phyloP scores from a whole-genome alignment of 306 rosid genomes.

The Dalbergia cochinchinensis region DNA sequence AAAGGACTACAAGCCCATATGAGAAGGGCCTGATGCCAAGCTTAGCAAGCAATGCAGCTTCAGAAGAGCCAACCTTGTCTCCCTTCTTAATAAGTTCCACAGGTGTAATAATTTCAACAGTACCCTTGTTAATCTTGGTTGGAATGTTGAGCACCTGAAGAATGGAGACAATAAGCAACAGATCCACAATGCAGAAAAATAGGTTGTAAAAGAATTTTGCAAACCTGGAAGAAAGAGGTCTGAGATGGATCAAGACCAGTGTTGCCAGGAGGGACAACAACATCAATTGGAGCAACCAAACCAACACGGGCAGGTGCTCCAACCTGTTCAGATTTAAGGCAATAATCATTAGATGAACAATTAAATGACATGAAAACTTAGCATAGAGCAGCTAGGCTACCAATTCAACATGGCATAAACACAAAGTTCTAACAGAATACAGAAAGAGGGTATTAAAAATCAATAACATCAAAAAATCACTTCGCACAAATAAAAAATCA shows the following conservation, averaged over 20 bases:
- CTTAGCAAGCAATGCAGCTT: constrained; percentile 94
- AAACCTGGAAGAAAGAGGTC: constrained; percentile 96
- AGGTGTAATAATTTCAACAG: constrained; percentile 94
- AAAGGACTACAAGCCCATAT: constrained; percentile 77
- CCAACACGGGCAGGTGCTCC: constrained; percentile 99
- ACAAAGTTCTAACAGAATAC: not conserved
- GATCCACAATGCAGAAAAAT: too few species aligned
- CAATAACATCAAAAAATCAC: not conserved
- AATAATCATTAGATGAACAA: not conserved
- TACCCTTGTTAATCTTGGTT: constrained; percentile 94
- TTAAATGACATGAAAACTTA: not conserved
- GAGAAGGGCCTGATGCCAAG: constrained; percentile 95
- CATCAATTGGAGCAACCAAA: constrained; percentile 95
- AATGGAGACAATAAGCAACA: not conserved
- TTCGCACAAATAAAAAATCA: not conserved
- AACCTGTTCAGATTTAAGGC: constrained; percentile 51
- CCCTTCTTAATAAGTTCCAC: constrained; percentile 96
- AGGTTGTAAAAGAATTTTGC: constrained; percentile 19
- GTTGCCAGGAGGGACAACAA: constrained; percentile 92
- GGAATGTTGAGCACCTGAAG: constrained; percentile 87
- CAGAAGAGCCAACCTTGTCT: constrained; percentile 93
- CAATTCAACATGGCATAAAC: not conserved
- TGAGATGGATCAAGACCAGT: constrained; percentile 96
- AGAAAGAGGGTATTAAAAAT: not conserved
- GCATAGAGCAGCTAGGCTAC: not conserved